phyloP scores from a whole-genome alignment of 2,329 filamentous ascomycete species.

The Cercospora berteroae region DNA sequence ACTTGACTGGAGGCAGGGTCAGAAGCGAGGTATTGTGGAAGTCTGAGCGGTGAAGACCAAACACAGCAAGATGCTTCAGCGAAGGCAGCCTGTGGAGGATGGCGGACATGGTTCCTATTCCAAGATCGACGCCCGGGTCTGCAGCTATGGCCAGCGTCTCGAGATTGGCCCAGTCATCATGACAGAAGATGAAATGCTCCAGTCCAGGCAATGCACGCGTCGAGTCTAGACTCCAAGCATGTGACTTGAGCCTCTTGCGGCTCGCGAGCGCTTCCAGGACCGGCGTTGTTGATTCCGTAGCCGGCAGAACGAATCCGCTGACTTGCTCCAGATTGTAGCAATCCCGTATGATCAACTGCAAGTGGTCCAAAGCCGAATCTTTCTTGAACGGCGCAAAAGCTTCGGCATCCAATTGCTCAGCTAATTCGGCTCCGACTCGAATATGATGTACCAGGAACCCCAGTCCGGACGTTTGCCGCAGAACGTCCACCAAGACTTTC shows the following conservation, averaged over 20 bases:
- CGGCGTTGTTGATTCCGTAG: constrained; percentile 16
- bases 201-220: constrained; percentile 40
- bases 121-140: constrained; percentile 44
- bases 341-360: constrained; percentile 58
- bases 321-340: constrained; percentile 58
- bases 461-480: constrained; percentile 52
- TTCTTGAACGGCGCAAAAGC: constrained; percentile 35
- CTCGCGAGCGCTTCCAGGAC: constrained; percentile 54
- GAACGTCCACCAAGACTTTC: constrained; percentile 54
- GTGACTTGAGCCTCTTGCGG: constrained; percentile 53
- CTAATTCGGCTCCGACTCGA: constrained; percentile 52
- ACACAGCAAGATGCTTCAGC: constrained; percentile 54
- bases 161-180: constrained; percentile 52
- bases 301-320: constrained; percentile 52
- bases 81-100: constrained; percentile 54
- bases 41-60: constrained; percentile 53
- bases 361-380: constrained; percentile 51
- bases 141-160: constrained; percentile 56
- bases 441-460: constrained; percentile 55
- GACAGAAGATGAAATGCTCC: constrained; percentile 55
- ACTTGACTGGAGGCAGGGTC: constrained; percentile 52
- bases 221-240: constrained; percentile 53
- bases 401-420: constrained; percentile 37
- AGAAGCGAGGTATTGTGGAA: constrained; percentile 57
- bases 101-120: constrained; percentile 55